These are phyloP conservation scores for Brasenia schreberi DNA, from an alignment of 164 flowering plant species.

Conservation along the genomic window DNA sequence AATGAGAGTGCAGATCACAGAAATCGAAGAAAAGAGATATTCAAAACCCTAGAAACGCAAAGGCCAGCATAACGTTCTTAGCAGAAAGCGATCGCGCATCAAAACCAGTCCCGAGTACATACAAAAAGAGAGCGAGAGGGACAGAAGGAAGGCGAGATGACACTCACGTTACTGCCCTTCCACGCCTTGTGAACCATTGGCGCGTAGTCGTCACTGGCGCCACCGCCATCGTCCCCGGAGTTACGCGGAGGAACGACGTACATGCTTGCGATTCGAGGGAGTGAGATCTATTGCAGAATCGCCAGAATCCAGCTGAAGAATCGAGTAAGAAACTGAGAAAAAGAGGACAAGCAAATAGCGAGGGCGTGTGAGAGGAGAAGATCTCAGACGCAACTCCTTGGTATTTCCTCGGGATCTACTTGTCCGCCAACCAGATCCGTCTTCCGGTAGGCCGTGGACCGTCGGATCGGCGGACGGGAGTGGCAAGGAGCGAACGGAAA, in stretches of 20 bases:
- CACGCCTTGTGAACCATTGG: slow-evolving; percentile 61
- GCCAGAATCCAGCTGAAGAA: neutral
- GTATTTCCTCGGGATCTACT: neutral
- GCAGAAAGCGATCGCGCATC: neutral
- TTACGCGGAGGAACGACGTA: slow-evolving; percentile 59
- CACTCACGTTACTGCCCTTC: slow-evolving; percentile 94
- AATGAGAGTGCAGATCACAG: neutral
- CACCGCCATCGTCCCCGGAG: slow-evolving; percentile 30
- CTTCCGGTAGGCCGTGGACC: neutral
- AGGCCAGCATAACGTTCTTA: too few species aligned
- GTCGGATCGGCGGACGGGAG: neutral
- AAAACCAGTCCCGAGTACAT: too few species aligned
- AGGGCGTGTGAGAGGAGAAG: neutral
- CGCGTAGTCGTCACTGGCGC: slow-evolving; percentile 26
- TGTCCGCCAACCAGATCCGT: neutral
- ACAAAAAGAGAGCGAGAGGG: too few species aligned
- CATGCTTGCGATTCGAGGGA: slow-evolving; percentile 26
- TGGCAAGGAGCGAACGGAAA: neutral
- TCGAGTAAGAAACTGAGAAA: too few species aligned
- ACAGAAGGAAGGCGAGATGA: too few species aligned
- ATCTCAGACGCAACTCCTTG: neutral
- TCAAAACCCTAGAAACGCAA: slow-evolving; percentile 1
- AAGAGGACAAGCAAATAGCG: neutral
- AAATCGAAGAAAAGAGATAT: neutral
- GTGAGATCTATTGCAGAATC: neutral